These are phyloP conservation scores for Theileria orientalis DNA, from an alignment of 169 alveolate genomes.

Conservation along the genomic window DNA sequence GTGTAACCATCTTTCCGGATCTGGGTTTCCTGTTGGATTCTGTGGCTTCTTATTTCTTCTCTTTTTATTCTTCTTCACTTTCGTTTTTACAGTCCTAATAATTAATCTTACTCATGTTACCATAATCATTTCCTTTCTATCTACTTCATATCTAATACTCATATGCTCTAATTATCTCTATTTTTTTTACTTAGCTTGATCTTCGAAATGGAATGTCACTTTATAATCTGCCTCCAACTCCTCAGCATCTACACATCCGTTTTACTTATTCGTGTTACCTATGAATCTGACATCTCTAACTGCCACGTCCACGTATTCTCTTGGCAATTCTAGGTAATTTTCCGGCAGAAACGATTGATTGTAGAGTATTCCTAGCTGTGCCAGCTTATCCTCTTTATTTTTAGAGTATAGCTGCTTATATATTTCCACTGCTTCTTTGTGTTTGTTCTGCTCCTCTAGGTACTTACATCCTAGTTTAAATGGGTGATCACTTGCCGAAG, in stretches of 20 bases:
- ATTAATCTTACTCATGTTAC: not conserved
- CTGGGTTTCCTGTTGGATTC: slow-evolving; percentile 37
- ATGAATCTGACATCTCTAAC: slow-evolving; percentile 51
- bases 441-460: slow-evolving; percentile 46
- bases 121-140: too few relatives aligned
- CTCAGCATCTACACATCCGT: slow-evolving; percentile 44
- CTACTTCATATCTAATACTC: too few relatives aligned
- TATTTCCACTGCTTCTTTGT: slow-evolving; percentile 19
- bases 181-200: slow-evolving; percentile 8
- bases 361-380: slow-evolving; percentile 40
- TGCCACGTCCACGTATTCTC: not conserved
- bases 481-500: not conserved
- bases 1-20: slow-evolving; percentile 67
- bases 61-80: slow-evolving; percentile 9
- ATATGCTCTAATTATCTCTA: not conserved
- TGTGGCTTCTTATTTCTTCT: slow-evolving; percentile 5
- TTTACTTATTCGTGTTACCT: not conserved
- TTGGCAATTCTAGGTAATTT: not conserved
- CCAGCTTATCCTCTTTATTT: slow-evolving; percentile 6
- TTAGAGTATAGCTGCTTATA: not conserved
- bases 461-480: slow-evolving; percentile 41
- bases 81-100: slow-evolving; percentile 1
- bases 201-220: not conserved
- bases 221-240: slow-evolving; percentile 52
- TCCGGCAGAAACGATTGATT: slow-evolving; percentile 33